Evolutionary conservation across 2,329 filamentous ascomycete species (phyloP).

Genomic region (Teratosphaeria nubilosa): DNA sequence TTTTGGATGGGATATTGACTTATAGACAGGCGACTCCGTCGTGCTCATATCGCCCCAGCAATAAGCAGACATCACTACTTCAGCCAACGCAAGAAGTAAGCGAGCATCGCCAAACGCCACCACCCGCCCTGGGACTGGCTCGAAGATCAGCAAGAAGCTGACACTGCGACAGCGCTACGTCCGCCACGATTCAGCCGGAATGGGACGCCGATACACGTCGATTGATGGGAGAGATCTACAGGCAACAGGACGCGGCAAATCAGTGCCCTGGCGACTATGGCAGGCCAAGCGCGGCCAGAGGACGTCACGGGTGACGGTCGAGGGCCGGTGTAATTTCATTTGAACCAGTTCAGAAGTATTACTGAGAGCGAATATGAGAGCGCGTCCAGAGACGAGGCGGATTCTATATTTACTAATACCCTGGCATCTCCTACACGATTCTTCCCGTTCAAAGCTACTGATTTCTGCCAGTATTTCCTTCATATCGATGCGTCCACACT

Average conservation of each 20-base stretch:
- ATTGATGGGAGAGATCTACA: not conserved
- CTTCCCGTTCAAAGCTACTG: not conserved
- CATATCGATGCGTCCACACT: not conserved
- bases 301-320: not conserved
- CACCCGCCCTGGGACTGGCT: not conserved
- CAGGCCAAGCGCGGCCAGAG: too few species aligned
- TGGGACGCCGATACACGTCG: not conserved
- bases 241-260: not conserved
- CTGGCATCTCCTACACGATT: not conserved
- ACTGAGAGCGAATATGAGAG: not conserved
- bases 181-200: not conserved
- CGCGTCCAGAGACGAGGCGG: not conserved
- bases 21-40: slow-evolving; percentile 36
- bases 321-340: not conserved
- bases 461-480: not conserved
- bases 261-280: not conserved
- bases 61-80: slow-evolving; percentile 4
- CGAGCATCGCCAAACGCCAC: not conserved
- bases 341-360: not conserved
- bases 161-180: not conserved
- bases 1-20: not conserved
- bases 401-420: not conserved
- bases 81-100: not conserved
- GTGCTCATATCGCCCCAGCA: slow-evolving; percentile 38
- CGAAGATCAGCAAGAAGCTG: not conserved